Percentiles rank a stretch among this genome's conserved stretches.
phyloP scores from a whole-genome alignment of 495 filamentous ascomycete species.

The Neurospora sp. region DNA sequence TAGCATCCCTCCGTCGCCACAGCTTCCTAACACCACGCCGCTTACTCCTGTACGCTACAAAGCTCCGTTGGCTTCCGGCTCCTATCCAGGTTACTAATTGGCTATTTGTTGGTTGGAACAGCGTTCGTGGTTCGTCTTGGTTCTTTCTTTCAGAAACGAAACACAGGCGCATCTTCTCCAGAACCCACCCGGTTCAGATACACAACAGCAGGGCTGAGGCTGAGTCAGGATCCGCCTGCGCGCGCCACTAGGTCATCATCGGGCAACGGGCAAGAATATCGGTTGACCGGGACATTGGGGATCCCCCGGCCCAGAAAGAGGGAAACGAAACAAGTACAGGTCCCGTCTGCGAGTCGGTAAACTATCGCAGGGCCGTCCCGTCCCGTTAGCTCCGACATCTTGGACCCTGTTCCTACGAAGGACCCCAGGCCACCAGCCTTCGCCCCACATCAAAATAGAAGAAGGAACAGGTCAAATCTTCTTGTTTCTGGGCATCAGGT shows the following conservation, averaged over 20 bases:
- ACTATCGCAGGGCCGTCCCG: not conserved
- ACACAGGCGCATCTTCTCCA: not conserved
- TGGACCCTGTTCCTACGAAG: not conserved
- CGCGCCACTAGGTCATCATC: not conserved
- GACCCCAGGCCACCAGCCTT: not conserved
- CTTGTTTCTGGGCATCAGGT: not conserved
- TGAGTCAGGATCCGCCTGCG: not conserved
- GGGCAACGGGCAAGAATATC: not conserved
- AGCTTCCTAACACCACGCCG: not conserved
- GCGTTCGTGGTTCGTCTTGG: not conserved
- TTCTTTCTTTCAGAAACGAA: not conserved
- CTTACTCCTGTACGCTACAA: not conserved
- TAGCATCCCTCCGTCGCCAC: not conserved
- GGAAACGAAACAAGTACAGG: not conserved
- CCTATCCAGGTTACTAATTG: not conserved
- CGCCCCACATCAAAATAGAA: not conserved
- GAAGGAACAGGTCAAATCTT: not conserved
- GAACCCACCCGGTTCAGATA: not conserved
- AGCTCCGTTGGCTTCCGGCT: not conserved
- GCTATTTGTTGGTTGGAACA: not conserved
- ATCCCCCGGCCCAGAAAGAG: not conserved
- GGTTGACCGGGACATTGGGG: not conserved
- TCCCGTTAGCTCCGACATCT: not conserved
- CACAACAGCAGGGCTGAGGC: not conserved
- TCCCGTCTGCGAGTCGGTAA: not conserved